Evolutionary conservation across 768 basidiomycete genomes (phyloP).

Genomic region (Macrocybe gigantea): DNA sequence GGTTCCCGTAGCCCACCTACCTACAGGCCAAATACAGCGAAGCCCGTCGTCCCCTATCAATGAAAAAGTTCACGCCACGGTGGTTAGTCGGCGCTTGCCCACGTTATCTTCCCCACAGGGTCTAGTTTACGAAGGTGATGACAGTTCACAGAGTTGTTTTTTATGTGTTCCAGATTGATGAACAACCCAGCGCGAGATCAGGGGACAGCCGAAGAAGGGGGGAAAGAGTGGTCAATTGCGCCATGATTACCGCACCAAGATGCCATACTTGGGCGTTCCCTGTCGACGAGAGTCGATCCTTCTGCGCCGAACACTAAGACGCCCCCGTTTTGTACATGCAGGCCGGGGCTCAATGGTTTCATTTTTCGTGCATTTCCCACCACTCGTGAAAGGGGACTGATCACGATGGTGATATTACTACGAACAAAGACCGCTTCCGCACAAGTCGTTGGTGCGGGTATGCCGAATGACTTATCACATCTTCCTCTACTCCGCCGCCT

Average conservation of each 20-base stretch:
- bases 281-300: neutral
- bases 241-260: constrained; percentile 10
- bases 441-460: too few species aligned
- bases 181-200: constrained; percentile 8
- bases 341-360: too few species aligned
- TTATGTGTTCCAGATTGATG: constrained; percentile 6
- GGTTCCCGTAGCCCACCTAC: too few species aligned
- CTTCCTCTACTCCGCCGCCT: too few species aligned
- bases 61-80: neutral
- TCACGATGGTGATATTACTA: too few species aligned
- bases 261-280: constrained; percentile 5
- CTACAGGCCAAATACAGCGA: neutral
- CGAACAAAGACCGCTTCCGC: too few species aligned
- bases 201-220: neutral
- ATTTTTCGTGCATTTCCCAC: too few species aligned
- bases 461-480: too few species aligned
- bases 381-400: too few species aligned
- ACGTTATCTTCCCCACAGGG: constrained; percentile 1
- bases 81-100: constrained; percentile 4
- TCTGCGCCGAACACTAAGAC: too few species aligned
- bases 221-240: neutral
- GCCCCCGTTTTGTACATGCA: too few species aligned
- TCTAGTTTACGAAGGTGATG: neutral
- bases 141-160: neutral
- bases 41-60: constrained; percentile 1